These are phyloP conservation scores for Fusarium secorum DNA, from an alignment of 2,329 filamentous ascomycete species.

Conservation along the genomic window DNA sequence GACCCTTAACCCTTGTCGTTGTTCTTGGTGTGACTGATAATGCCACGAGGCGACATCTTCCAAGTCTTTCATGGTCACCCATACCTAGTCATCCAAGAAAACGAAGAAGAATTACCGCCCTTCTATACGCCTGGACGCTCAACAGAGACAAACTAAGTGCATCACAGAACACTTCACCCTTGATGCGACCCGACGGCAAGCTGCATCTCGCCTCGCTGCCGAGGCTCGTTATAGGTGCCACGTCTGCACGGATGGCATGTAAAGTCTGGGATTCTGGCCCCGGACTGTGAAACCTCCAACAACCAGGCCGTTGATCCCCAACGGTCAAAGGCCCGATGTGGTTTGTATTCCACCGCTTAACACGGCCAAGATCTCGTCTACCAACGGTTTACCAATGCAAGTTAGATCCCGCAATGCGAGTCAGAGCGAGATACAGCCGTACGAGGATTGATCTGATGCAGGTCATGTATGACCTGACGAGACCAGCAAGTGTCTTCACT, in stretches of 20 bases:
- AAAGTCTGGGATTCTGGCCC: slow-evolving; percentile 1
- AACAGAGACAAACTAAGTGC: background rate
- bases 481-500: background rate
- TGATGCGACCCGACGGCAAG: slow-evolving; percentile 13
- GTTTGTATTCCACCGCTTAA: slow-evolving; percentile 6
- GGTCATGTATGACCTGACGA: background rate
- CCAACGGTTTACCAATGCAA: background rate
- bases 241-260: slow-evolving; percentile 1
- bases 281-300: slow-evolving; percentile 8
- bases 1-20: background rate
- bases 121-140: background rate
- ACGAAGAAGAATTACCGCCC: background rate
- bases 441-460: background rate
- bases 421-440: slow-evolving; percentile 4
- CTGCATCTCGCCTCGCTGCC: slow-evolving; percentile 31
- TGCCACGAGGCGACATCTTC: background rate
- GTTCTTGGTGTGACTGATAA: background rate
- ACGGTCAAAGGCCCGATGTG: slow-evolving; percentile 16
- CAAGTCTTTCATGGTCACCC: background rate
- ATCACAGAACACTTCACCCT: background rate
- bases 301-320: slow-evolving; percentile 13
- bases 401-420: slow-evolving; percentile 20
- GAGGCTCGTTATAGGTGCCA: slow-evolving; percentile 34
- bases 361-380: slow-evolving; percentile 14
- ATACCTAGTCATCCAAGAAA: background rate